Base-by-base conservation (phyloP, 2,329 filamentous ascomycete genomes). In the Zasmidium citrigriseum region DNA sequence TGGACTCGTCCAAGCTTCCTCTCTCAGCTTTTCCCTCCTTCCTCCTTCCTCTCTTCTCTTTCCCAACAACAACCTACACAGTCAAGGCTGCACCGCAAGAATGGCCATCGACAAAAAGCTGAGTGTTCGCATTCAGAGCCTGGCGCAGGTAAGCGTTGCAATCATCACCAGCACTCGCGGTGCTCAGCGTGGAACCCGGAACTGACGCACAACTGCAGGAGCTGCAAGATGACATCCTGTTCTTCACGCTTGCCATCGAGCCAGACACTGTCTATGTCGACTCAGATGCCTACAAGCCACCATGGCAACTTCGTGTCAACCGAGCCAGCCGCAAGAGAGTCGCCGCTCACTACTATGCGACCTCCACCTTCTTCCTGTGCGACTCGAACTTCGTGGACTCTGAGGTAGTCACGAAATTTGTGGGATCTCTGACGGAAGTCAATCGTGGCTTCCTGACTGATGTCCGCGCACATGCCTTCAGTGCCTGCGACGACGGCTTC, bases 191-290 rank as follows among this genome's bases (percentile, higher is more conserved):
- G 14, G 7, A 34, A 34, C 27, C 34, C 18, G 5, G 16, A 41
- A n/a, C 34, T 41, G 14, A 41, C 34, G 18, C 46, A n/a, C 34
- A 50, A 4, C 51, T 52, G 9, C 51, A 59, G 27, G 52, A 59
- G 18, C 24, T 59, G 12, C 45, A 59, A 52, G 56, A 55, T 22
- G 24, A 38, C 7, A 59, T 59, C 21, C 29, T 55, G 47, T 11
- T 51, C 25, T 23, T 23, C 46, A n/a, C 12, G 23, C 3, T 18
- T 20, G 22, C 18, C 34, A 41, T 41, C 34, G 18, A 41, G 34
- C 34, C 34, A 16, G 34, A n/a, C 34, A 16, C 4, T 16, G 52
- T 41, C 16, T 18, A 12, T 14, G 25, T 52, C 27, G 14, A 41
- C 34, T n/a, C n/a, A 48, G 25, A 29, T 18, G 20, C 21, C n/a